phyloP scores from a whole-genome alignment of 108 stramenopile genomes.

The Nannochloropsis gaditana region DNA sequence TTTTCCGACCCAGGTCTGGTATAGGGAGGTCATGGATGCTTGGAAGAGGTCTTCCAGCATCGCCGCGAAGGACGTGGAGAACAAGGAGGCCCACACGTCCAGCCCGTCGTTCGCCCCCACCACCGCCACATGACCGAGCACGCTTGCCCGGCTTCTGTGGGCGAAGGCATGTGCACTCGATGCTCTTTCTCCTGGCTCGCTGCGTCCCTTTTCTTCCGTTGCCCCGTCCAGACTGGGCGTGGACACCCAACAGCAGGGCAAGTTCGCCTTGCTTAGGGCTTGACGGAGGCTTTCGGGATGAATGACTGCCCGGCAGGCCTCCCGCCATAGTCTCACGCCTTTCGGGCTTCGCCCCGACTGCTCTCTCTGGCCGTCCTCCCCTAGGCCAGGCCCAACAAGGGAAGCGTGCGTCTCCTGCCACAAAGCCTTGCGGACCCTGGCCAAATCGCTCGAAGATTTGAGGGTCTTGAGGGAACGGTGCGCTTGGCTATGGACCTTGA shows the following conservation, averaged over 20 bases:
- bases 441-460: background rate
- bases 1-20: background rate
- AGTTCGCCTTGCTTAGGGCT: background rate
- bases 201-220: background rate
- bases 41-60: background rate
- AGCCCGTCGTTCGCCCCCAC: background rate
- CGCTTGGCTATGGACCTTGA: background rate
- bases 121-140: background rate
- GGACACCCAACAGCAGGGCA: background rate
- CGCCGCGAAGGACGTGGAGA: background rate
- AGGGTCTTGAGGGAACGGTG: background rate
- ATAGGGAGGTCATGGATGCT: background rate
- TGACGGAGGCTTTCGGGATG: background rate
- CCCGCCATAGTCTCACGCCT: background rate
- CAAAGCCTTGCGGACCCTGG: background rate
- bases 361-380: too few relatives aligned
- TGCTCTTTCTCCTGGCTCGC: background rate
- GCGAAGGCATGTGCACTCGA: background rate
- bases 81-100: background rate
- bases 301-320: background rate
- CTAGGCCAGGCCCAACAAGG: too few relatives aligned
- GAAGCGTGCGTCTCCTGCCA: constrained; percentile 2
- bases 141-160: background rate
- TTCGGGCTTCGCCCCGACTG: too few relatives aligned
- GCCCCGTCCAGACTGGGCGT: too few relatives aligned